Percentiles rank a stretch among this genome's conserved stretches.
Evolutionary conservation across 2,329 filamentous ascomycete genomes (phyloP).

Genomic region (Sporothrix pallida): DNA sequence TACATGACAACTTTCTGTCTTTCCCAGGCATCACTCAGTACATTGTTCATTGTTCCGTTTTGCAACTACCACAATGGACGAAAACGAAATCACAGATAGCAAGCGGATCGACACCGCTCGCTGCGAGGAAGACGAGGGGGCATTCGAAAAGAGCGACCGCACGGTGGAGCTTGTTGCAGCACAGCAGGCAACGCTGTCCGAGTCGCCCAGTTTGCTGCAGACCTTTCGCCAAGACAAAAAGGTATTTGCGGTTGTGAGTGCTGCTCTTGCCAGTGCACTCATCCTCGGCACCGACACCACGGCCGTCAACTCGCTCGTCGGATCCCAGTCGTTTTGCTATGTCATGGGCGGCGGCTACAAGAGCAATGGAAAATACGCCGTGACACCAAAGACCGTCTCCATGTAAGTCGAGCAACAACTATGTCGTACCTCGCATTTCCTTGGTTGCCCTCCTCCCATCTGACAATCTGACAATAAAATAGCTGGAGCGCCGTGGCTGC

Average conservation of each 20-base stretch:
- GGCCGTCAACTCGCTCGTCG: slow-evolving; percentile 23
- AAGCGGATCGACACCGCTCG: slow-evolving; percentile 6
- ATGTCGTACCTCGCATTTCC: too few species aligned
- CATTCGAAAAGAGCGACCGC: slow-evolving; percentile 1
- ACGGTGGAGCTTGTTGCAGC: slow-evolving; percentile 15
- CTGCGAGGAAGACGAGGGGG: slow-evolving; percentile 2
- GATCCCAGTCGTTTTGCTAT: slow-evolving; percentile 22
- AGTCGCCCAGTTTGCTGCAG: slow-evolving; percentile 11
- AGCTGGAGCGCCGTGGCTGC: slow-evolving; percentile 23
- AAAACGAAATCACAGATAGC: slow-evolving; percentile 23
- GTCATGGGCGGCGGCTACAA: slow-evolving; percentile 20
- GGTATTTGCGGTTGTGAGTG: slow-evolving; percentile 12
- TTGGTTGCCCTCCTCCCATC: too few species aligned
- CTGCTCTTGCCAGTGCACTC: slow-evolving; percentile 15
- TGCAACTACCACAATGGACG: slow-evolving; percentile 7
- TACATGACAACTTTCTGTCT: too few species aligned
- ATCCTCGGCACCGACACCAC: slow-evolving; percentile 20
- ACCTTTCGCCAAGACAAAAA: slow-evolving; percentile 14
- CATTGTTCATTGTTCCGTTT: neutral
- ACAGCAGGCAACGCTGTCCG: neutral
- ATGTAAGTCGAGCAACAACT: neutral
- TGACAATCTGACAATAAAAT: neutral
- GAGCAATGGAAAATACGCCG: slow-evolving; percentile 17
- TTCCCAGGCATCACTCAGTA: neutral
- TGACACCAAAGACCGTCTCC: neutral